Percentiles rank a stretch among this genome's conserved stretches.
phyloP scores from a whole-genome alignment of 176 grass and related monocot species.

The Oropetium thomaeum region DNA sequence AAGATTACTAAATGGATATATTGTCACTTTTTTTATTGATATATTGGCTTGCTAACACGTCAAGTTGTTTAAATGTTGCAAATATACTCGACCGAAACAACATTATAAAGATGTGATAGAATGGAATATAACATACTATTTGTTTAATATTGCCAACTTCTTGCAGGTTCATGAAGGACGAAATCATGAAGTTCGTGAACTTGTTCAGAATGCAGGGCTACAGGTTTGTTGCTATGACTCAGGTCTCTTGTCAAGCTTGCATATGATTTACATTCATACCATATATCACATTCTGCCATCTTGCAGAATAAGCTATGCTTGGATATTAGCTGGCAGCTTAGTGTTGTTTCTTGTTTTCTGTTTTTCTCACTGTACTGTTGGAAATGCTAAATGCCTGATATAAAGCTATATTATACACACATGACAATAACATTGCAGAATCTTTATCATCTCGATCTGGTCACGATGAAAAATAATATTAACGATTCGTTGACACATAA shows the following conservation, averaged over 20 bases:
- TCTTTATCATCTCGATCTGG: not conserved
- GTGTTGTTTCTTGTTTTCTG: conserved; percentile 13
- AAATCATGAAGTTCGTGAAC: conserved; percentile 91
- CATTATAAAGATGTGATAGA: not conserved
- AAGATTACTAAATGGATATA: no score
- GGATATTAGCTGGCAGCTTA: not conserved
- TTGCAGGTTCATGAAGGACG: conserved; percentile 96
- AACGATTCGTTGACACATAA: not conserved
- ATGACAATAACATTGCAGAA: not conserved
- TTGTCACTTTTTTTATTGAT: not conserved
- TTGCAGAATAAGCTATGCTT: conserved; percentile 8
- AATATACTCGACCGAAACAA: not conserved
- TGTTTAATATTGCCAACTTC: conserved; percentile 29
- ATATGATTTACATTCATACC: not conserved
- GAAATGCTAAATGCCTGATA: not conserved
- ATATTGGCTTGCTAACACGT: not conserved
- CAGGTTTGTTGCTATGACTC: conserved; percentile 56
- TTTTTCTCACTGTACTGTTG: not conserved
- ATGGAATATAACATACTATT: conserved; percentile 4
- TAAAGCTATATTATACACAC: not conserved
- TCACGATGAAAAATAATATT: not conserved
- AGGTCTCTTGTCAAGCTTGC: conserved; percentile 2
- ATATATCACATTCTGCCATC: not conserved
- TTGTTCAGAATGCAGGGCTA: conserved; percentile 86
- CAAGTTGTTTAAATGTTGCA: not conserved